Conservation (phyloP, 2,329 filamentous ascomycete genomes). For the Colletotrichum australisinense region DNA sequence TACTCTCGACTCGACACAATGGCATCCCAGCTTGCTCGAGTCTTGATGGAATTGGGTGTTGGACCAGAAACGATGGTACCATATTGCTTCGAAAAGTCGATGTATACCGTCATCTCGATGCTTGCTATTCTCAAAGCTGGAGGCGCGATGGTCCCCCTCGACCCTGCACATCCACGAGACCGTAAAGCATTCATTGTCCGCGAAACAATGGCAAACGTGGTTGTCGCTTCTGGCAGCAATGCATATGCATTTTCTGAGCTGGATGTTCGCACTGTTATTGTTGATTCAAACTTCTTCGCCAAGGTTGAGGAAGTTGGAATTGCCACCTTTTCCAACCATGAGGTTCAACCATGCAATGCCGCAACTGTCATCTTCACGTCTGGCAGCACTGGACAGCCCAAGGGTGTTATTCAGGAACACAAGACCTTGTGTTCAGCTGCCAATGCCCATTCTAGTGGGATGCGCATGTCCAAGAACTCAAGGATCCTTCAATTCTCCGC, state of each 20-base stretch:
- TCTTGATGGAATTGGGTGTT: constrained; percentile 36
- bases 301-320: not conserved
- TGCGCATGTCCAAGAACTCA: constrained; percentile 10
- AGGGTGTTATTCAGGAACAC: constrained; percentile 57
- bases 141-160: constrained; percentile 45
- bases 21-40: constrained; percentile 34
- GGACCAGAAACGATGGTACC: constrained; percentile 39
- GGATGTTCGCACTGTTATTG: not conserved
- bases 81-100: constrained; percentile 44
- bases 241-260: not conserved
- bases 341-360: constrained; percentile 14
- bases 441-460: not conserved
- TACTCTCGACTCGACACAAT: constrained; percentile 37
- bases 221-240: not conserved
- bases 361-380: constrained; percentile 62
- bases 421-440: constrained; percentile 39
- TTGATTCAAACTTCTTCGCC: not conserved
- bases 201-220: not conserved
- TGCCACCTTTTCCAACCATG: not conserved
- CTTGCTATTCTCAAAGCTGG: constrained; percentile 47
- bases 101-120: constrained; percentile 42
- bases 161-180: constrained; percentile 36
- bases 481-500: constrained; percentile 38
- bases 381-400: constrained; percentile 64
- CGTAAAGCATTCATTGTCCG: constrained; percentile 21